Evolutionary conservation across 2,329 filamentous ascomycete genomes (phyloP), one percentile per base, ranked within the genome.

Genomic region (Trichoderma gracile): DNA sequence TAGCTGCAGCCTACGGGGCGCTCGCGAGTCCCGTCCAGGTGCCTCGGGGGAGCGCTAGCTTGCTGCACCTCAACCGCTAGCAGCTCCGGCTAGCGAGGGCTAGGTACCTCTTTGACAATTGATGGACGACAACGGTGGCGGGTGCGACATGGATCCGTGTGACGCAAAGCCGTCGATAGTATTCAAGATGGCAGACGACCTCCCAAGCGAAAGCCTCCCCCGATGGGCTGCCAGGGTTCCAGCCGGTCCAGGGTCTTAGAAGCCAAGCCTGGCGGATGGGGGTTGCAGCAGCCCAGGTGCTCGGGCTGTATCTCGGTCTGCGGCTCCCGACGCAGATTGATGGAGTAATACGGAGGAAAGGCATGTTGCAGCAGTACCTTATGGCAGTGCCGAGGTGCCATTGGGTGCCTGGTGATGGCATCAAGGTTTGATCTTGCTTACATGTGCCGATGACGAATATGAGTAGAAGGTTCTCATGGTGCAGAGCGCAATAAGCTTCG

Each of bases 291-390:
- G 56, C 33, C 25, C 30, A 59, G 46, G 33, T 19, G 56, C 56
- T 47, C 17, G 57, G 57, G 47, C 57, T 61, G 57, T 61, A 53
- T 52, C 47, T 61, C 57, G 57, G 38, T 30, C 47, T 52, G 47
- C 38, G 45, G 46, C 57, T 61, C 46, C 33, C 38, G 47, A 40
- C 47, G 33, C 33, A 38, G 33, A 38, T 14, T 38, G 33, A 10
- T 14, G 33, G 33, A 38, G 33, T 14, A 14, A 14, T 14, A 38
- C 33, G 33, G 10, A 33, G 30, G 10, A 33, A 3, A 10, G 33
- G 12, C 12, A 38, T 14, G 33, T 14, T 33, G 30, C 30, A 33
- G 25, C 25, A 27, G 25, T 4, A 27, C 4, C 25, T 27, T 27
- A 45, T 43, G 33, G 9, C 27, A 6, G 42, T 45, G 43, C 23